Base-by-base conservation (phyloP, 1,284 basidiomycete species). In the Ganoderma resinaceum region DNA sequence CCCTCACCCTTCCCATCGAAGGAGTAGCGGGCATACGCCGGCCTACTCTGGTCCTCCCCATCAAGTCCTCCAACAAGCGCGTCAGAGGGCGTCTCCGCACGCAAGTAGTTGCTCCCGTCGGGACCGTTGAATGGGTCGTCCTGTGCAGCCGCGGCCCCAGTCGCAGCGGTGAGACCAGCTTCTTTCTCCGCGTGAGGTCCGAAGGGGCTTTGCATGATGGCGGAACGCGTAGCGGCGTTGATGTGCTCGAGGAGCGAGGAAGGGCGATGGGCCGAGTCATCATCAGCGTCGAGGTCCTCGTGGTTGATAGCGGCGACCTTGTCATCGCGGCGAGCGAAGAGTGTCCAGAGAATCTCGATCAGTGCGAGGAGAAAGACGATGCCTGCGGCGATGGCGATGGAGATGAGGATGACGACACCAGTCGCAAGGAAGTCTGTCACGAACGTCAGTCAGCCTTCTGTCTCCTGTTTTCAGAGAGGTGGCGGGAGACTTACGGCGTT, bases 341-440 rank as follows among this genome's bases (percentile, higher is more conserved):
- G 86, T 0, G 95, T 92, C 91, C 95, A 95, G 53, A 99, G 82
- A 59, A 99, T 92, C 60, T 95, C 95, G 67, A 96, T 85, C 43
- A 98, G 83, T 18, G 95, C 93, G 29, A 98, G 86, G 1, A 99
- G 82, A 83, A 99, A 96, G 63, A 99, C 95, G 31, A 99, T 90
- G 33, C 96, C 97, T 12, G 97, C 95, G 4, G 95, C 91, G 72
- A 99, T 98, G 37, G 97, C 97, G 74, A 99, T 98, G 5, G 96
- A 97, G 74, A 99, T 97, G 49, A 99, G 87, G 71, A 99, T 98
- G 66, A 99, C 95, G 46, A 99, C 87, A 2, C 97, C 98, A 31
- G 91, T 90, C 0, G 96, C 95, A 63, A 98, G 88, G 86, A 92
- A 94, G 78, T 90, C 95, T 95, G 72, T 6, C 67, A 43, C 53